phyloP scores from a whole-genome alignment of 2,329 filamentous ascomycete species.

The Sporothrix brunneoviolacea region DNA sequence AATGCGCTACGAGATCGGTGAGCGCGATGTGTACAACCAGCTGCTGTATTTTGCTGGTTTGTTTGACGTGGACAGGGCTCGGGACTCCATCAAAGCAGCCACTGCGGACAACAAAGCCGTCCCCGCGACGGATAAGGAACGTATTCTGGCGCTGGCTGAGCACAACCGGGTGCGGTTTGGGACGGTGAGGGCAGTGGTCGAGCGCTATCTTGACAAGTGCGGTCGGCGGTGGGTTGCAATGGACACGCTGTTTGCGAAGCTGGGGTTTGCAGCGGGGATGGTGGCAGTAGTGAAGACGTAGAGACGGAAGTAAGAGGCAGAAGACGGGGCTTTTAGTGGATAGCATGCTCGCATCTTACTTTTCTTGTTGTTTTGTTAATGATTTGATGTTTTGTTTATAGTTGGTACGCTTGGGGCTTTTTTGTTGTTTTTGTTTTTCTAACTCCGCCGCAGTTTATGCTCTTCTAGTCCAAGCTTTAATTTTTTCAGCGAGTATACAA shows the following conservation, averaged over 20 bases:
- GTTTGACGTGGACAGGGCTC: slow-evolving; percentile 85
- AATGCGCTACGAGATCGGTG: slow-evolving; percentile 82
- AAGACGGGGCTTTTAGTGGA: not conserved
- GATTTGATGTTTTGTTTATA: no score
- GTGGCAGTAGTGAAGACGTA: not conserved
- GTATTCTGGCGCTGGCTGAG: slow-evolving; percentile 65
- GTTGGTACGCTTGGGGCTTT: no score
- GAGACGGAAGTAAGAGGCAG: not conserved
- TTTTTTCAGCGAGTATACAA: no score
- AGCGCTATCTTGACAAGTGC: slow-evolving; percentile 81
- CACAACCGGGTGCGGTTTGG: slow-evolving; percentile 76
- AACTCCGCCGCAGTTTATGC: no score
- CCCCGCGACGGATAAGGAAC: slow-evolving; percentile 45
- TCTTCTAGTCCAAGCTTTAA: no score
- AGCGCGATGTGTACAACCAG: slow-evolving; percentile 93
- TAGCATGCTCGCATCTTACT: not conserved
- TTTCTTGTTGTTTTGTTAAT: no score
- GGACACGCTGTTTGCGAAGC: slow-evolving; percentile 73
- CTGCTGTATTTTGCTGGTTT: slow-evolving; percentile 77
- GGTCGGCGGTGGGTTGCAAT: slow-evolving; percentile 90
- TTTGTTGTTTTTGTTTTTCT: no score
- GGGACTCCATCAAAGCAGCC: slow-evolving; percentile 41
- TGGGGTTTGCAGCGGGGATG: slow-evolving; percentile 42
- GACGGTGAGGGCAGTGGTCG: slow-evolving; percentile 69
- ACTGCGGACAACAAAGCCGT: slow-evolving; percentile 22